A percentile compares a stretch with the other conserved stretches of the same genome.
Evolutionary conservation across 805 yeast genomes (phyloP).

Genomic region (Ogataea nitratoaversa): DNA sequence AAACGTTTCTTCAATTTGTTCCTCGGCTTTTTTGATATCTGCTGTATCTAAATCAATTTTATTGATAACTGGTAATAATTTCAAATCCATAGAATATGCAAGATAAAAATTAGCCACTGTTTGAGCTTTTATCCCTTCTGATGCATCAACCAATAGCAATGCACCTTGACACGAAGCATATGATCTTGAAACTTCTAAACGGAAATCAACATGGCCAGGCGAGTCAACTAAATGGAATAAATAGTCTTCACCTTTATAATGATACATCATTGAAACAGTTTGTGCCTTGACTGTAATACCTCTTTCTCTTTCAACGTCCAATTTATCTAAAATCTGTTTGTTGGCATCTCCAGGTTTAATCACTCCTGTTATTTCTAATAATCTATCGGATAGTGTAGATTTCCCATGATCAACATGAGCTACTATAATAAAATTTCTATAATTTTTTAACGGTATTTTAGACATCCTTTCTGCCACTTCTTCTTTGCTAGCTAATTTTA

Average conservation of each 20-base stretch:
- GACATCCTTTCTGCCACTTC: slow-evolving; percentile 47
- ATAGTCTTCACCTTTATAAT: slow-evolving; percentile 64
- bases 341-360: slow-evolving; percentile 65
- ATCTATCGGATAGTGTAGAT: slow-evolving; percentile 83
- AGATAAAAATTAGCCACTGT: slow-evolving; percentile 95
- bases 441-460: slow-evolving; percentile 77
- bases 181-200: slow-evolving; percentile 89
- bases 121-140: slow-evolving; percentile 96
- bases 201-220: slow-evolving; percentile 96
- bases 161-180: slow-evolving; percentile 98
- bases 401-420: slow-evolving; percentile 91
- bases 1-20: slow-evolving; percentile 80
- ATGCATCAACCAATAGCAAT: slow-evolving; percentile 81
- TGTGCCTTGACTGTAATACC: slow-evolving; percentile 98
- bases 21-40: slow-evolving; percentile 72
- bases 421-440: slow-evolving; percentile 87
- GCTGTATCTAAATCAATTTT: slow-evolving; percentile 89
- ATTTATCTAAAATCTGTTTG: slow-evolving; percentile 81
- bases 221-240: slow-evolving; percentile 90
- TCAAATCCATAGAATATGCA: slow-evolving; percentile 81
- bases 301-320: slow-evolving; percentile 93
- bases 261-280: slow-evolving; percentile 89
- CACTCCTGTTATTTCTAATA: slow-evolving; percentile 85
- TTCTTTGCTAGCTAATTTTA: slow-evolving; percentile 13
- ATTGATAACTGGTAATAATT: slow-evolving; percentile 83